A percentile compares a stretch with the other conserved stretches of the same genome.
These are phyloP conservation scores for Chrysanthemum lavandulifolium DNA, from an alignment of 129 eudicot species.

Conservation along the genomic window DNA sequence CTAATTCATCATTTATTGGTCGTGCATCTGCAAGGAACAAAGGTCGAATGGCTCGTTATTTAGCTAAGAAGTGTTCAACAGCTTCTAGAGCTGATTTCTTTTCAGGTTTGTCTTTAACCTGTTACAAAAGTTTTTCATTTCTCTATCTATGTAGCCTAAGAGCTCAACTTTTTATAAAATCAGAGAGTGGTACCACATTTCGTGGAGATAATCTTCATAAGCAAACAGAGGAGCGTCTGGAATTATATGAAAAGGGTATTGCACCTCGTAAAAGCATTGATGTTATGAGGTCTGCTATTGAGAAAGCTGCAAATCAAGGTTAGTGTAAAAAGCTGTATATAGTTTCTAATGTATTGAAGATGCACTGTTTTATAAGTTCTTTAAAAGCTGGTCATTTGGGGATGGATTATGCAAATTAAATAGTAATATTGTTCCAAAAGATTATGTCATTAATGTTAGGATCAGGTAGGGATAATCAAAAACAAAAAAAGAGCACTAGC, in stretches of 20 bases:
- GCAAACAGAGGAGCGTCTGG: too few species aligned
- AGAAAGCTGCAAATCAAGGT: constrained; percentile 87
- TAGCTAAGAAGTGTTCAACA: constrained; percentile 94
- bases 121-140: too few species aligned
- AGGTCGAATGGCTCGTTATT: constrained; percentile 99
- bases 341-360: constrained; percentile 27
- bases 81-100: constrained; percentile 86
- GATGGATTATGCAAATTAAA: too few species aligned
- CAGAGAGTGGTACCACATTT: too few species aligned
- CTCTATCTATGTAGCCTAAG: too few species aligned
- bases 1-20: constrained; percentile 91
- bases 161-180: too few species aligned
- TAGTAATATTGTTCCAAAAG: too few species aligned
- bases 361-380: constrained; percentile 69
- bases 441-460: too few species aligned
- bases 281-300: constrained; percentile 35
- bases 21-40: constrained; percentile 86
- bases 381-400: constrained; percentile 38
- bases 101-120: constrained; percentile 35
- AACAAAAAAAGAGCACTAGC: too few species aligned
- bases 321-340: constrained; percentile 41
- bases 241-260: constrained; percentile 35
- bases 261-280: constrained; percentile 7
- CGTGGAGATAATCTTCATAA: too few species aligned
- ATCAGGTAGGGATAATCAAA: too few species aligned